Evolutionary conservation across 805 yeast genomes (phyloP), one percentile per base, ranked within the genome.

Genomic region (Teunomyces atbi): DNA sequence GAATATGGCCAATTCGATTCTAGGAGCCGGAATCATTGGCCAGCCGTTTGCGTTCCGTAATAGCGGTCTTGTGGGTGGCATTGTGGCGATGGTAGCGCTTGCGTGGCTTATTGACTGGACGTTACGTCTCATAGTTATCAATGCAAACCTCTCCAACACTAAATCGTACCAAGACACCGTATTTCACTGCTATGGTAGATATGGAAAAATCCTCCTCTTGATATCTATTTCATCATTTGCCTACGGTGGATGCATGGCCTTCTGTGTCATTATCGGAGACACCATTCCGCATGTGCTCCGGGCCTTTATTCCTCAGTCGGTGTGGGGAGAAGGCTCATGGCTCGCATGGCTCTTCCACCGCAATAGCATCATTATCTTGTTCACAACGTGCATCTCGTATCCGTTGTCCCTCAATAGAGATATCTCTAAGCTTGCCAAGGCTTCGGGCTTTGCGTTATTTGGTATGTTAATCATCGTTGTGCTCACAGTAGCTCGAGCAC

Each of bases 21-120:
- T 92, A 5, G 98, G 98, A 0, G 97, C 98, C 0, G 98, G 98
- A 6, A 88, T 92, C 45, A 89, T 92, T 27, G 96, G 97, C 1
- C 95, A 90, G 52, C 96, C 98, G 1, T 86, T 83, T 53, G 97
- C 97, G 0, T 81, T 91, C 57, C 73, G 77, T 39, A 88, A 90
- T 56, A 77, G 88, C 15, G 98, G 98, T 0, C 63, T 92, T 3
- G 47, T 83, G 0, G 89, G 92, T 0, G 96, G 96, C 3, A 58
- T 84, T 0, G 18, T 89, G 2, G 74, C 83, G 5, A 73, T 89
- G 60, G 57, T 81, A 0, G 56, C 77, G 0, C 66, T 92, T 45
- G 82, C 96, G 0, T 48, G 83, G 1, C 70, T 89, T 12, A 89
- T 90, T 10, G 97, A 92, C 65, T 91, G 97, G 94, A 91, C 98